These are phyloP conservation scores for Rhizopus arrhizus DNA, from an alignment of 371 early-diverging fungal species.

Conservation along the genomic window DNA sequence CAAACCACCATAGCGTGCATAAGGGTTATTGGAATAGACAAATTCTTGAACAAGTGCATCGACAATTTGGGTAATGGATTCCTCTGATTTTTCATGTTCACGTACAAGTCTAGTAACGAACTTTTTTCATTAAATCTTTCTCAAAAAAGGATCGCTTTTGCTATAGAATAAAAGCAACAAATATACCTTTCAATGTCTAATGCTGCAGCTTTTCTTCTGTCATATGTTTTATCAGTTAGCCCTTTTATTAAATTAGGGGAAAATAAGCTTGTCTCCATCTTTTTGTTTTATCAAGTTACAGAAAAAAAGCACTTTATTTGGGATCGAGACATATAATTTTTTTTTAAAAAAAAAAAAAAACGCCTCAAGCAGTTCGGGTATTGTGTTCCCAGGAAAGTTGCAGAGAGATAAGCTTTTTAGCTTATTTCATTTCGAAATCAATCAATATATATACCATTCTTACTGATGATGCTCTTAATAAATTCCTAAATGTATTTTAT, in stretches of 20 bases:
- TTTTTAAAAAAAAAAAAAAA: background rate
- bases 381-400: no score
- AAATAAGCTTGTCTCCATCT: slow-evolving; percentile 36
- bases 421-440: no score
- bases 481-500: no score
- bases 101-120: slow-evolving; percentile 62
- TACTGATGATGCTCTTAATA: no score
- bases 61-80: slow-evolving; percentile 66
- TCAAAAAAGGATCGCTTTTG: background rate
- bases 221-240: slow-evolving; percentile 85
- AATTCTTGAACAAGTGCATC: slow-evolving; percentile 77
- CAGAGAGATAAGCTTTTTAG: no score
- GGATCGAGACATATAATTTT: background rate
- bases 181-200: slow-evolving; percentile 82
- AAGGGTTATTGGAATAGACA: slow-evolving; percentile 75
- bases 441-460: no score
- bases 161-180: background rate
- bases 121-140: slow-evolving; percentile 1
- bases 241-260: slow-evolving; percentile 52
- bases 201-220: slow-evolving; percentile 86
- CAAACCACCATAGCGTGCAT: slow-evolving; percentile 89
- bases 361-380: background rate
- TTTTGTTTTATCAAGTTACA: background rate
- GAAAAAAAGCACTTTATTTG: no score
- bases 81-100: slow-evolving; percentile 61